Evolutionary conservation across 257 asterid genomes (phyloP), one percentile per base, ranked within the genome.

Genomic region (Solanum pinnatisectum): DNA sequence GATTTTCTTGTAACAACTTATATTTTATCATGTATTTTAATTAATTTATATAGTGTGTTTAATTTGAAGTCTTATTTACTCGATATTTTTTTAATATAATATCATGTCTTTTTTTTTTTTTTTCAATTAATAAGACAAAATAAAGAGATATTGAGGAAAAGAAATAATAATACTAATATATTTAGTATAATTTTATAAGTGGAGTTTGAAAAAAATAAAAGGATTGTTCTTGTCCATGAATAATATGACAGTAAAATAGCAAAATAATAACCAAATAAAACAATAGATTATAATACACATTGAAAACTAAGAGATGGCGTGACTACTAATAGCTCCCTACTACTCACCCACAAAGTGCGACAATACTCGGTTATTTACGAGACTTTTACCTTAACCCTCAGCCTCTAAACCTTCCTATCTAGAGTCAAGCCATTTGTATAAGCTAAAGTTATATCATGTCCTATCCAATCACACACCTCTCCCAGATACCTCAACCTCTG

Each of bases 311-410:
- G 11, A 59, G 25, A 59, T 9, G 6, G 0, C 13, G 18, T 65
- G 72, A 0, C 33, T 25, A 2, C 4, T 65, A 12, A 65, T 11
- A 25, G 9, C 33, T 0, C 60, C 4, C 72, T 63, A 23, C 16
- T 1, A 10, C 8, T 23, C 71, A 2, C 14, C 2, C 33, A 9
- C 14, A 65, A 46, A 46, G 56, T 14, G 20, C 20, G 20, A 13
- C 6, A 46, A 14, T 15, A 13, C 0, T 46, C 1, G 18, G 0
- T 1, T 46, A 13, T 46, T 14, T 46, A 14, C 1, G 1, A 46
- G 1, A 46, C 56, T 14, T 13, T 46, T 46, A 46, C 0, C 3
- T 14, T 4, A 13, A 0, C 0, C 1, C 2, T 4, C 5, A 0
- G 3, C 56, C 0, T 46, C 6, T 0, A 13, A 4, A 46, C 1